A percentile compares a stretch with the other conserved stretches of the same genome.
Conservation (phyloP, 352 stramenopile genomes). For the Pythium pyrilobum region DNA sequence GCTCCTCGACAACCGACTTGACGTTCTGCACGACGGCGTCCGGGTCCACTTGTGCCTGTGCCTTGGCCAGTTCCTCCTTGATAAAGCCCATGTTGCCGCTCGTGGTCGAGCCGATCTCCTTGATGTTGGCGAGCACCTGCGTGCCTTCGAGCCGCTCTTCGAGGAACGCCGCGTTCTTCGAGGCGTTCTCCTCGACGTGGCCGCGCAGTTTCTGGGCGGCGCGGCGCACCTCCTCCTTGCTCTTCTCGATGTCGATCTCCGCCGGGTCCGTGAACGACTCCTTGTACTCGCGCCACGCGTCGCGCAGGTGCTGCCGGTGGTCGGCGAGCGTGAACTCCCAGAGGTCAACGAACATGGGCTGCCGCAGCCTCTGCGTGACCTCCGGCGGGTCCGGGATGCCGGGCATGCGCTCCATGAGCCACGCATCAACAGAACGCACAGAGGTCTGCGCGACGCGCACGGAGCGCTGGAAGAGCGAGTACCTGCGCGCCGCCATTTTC, state of each 20-base stretch:
- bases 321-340: constrained; percentile 76
- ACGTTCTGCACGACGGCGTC: constrained; percentile 55
- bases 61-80: constrained; percentile 42
- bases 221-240: constrained; percentile 56
- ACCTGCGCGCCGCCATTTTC: constrained; percentile 35
- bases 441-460: constrained; percentile 70
- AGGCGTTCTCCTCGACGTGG: constrained; percentile 48
- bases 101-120: constrained; percentile 39
- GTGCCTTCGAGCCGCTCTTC: constrained; percentile 66
- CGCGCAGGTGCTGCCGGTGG: constrained; percentile 48
- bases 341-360: constrained; percentile 61
- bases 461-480: constrained; percentile 74
- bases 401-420: constrained; percentile 47
- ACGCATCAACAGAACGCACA: constrained; percentile 41
- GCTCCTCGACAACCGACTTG: constrained; percentile 47
- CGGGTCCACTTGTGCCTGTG: constrained; percentile 54
- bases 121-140: constrained; percentile 52
- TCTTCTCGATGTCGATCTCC: constrained; percentile 55
- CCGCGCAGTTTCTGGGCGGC: constrained; percentile 38
- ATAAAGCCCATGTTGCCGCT: constrained; percentile 54
- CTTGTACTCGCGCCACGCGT: constrained; percentile 76
- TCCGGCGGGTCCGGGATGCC: constrained; percentile 73
- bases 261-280: constrained; percentile 44
- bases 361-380: constrained; percentile 29
- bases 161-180: constrained; percentile 52